Evolutionary conservation across 2,329 filamentous ascomycete species (phyloP).

Genomic region (Taxawa tesnikishii): DNA sequence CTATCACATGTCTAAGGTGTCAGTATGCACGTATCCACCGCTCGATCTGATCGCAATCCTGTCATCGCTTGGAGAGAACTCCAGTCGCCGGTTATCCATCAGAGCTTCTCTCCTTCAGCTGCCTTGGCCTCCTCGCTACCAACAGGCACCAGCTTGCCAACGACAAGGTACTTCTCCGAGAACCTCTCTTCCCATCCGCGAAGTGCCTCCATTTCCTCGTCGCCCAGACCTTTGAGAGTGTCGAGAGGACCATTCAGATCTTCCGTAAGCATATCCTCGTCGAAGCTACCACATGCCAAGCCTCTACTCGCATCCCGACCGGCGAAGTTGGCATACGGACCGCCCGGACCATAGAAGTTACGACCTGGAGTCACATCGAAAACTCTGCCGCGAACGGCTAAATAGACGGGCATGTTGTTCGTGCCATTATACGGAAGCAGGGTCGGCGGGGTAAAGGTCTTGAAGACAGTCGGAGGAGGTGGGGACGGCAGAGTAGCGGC

Average conservation of each 20-base stretch:
- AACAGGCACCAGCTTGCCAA: conserved; percentile 68
- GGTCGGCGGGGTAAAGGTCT: conserved; percentile 69
- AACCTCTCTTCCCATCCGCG: conserved; percentile 91
- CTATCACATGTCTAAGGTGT: no score
- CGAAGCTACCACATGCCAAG: conserved; percentile 83
- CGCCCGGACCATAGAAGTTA: conserved; percentile 93
- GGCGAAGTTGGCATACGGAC: conserved; percentile 92
- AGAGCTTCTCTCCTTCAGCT: conserved; percentile 15
- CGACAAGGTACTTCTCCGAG: conserved; percentile 85
- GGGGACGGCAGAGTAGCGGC: conserved; percentile 37
- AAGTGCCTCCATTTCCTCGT: conserved; percentile 71
- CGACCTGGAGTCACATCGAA: conserved; percentile 81
- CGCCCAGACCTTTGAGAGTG: conserved; percentile 55
- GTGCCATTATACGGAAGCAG: conserved; percentile 78
- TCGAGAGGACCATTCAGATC: conserved; percentile 77
- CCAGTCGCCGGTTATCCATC: no score
- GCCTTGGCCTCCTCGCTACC: conserved; percentile 40
- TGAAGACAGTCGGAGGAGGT: conserved; percentile 68
- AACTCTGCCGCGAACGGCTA: conserved; percentile 81
- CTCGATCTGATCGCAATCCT: no score
- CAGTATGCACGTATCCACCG: no score
- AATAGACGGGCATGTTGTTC: conserved; percentile 63
- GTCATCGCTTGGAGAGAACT: no score
- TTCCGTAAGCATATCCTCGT: conserved; percentile 87
- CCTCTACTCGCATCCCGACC: conserved; percentile 83